Base-by-base conservation (phyloP, 1,284 basidiomycete species). In the Moesziomyces aphidis region DNA sequence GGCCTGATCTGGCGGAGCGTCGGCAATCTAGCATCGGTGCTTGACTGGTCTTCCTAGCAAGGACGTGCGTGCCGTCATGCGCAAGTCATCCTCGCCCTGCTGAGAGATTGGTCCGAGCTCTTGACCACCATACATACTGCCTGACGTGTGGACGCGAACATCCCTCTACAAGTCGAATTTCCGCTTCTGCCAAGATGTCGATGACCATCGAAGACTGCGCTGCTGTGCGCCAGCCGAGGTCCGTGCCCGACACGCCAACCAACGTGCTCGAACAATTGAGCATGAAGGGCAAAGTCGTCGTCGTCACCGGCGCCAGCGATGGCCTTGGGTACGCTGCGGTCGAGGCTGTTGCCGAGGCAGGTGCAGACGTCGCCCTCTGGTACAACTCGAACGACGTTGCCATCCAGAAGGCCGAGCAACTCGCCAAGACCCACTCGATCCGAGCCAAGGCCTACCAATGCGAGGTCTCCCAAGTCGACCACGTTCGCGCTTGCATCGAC, bases 311-410 rank as follows among this genome's bases (percentile, higher is more conserved):
- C 15, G 83, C 79, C 9, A 77, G 77, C 19, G 77, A 75, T 15
- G 84, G 84, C 19, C 84, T 85, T 51, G 84, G 84, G 0, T 78
- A 79, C 47, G 80, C 81, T 4, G 83, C 78, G 5, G 72, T 78
- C 28, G 80, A 83, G 34, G 83, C 81, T 1, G 66, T 84, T 42
- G 81, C 82, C 24, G 84, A 85, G 55, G 81, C 79, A 8, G 82
- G 83, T 10, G 81, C 73, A 8, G 77, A 82, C 50, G 78, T 85
- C 8, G 82, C 78, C 5, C 72, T 84, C 45, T 71, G 67, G 53
- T 84, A 84, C 72, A 79, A 81, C 68, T 77, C 78, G 28, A 83
- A 81, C 64, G 69, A 73, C 28, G 46, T 69, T 6, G 77, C 79
- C 36, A 67, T 81, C 50, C 49, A 79, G 36, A 76, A 73, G 26